These are phyloP conservation scores for Cladophialophora exuberans DNA, from an alignment of 2,329 filamentous ascomycete genomes.

Conservation along the genomic window DNA sequence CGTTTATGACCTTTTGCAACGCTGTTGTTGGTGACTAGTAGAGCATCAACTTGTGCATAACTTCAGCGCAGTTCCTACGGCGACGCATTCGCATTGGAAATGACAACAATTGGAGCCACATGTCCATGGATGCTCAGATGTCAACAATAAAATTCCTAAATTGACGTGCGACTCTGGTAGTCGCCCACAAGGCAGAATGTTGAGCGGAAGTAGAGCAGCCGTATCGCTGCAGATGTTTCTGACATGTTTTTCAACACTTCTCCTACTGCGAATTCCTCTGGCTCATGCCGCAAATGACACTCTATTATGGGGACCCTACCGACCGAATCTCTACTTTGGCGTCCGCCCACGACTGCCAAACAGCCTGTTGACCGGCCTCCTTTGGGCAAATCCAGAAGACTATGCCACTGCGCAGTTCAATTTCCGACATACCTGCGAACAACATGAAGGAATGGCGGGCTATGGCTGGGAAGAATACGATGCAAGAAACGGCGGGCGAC, in stretches of 20 bases:
- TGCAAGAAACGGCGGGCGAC: slow-evolving; percentile 79
- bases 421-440: slow-evolving; percentile 93
- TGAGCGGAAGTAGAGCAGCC: slow-evolving; percentile 14
- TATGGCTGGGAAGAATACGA: slow-evolving; percentile 99
- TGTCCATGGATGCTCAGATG: slow-evolving; percentile 4
- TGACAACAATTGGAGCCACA: slow-evolving; percentile 5
- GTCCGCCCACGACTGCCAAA: slow-evolving; percentile 79
- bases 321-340: slow-evolving; percentile 92
- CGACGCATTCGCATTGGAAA: background rate
- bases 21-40: no score
- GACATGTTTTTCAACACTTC: slow-evolving; percentile 8
- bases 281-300: slow-evolving; percentile 66
- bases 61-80: no score
- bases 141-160: background rate
- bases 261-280: slow-evolving; percentile 9
- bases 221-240: background rate
- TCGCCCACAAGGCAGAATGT: slow-evolving; percentile 19
- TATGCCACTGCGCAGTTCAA: slow-evolving; percentile 48
- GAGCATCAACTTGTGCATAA: no score
- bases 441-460: slow-evolving; percentile 88
- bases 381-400: slow-evolving; percentile 86
- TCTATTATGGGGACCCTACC: slow-evolving; percentile 93
- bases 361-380: slow-evolving; percentile 77
- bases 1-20: background rate
- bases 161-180: slow-evolving; percentile 12